Percentiles rank a stretch among this genome's conserved stretches.
Evolutionary conservation across 192 early-diverging fungal species (phyloP).

Genomic region (Coemansia sp.): DNA sequence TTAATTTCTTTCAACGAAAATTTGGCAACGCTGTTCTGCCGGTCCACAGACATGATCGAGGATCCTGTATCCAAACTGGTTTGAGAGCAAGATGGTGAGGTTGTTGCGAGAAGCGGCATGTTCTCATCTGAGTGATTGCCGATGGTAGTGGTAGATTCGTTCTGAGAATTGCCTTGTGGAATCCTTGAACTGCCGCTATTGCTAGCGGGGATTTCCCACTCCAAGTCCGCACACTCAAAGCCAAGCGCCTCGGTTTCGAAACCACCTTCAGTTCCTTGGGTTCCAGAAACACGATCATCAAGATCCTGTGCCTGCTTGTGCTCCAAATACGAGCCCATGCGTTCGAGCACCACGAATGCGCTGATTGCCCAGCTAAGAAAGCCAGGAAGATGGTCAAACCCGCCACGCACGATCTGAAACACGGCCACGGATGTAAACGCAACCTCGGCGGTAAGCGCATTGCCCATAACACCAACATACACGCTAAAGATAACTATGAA

Average conservation of each 20-base stretch:
- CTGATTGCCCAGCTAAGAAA: slow-evolving; percentile 61
- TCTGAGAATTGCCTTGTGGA: background rate
- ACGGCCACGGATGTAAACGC: slow-evolving; percentile 73
- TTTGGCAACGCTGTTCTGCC: background rate
- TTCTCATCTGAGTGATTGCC: background rate
- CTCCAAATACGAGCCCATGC: slow-evolving; percentile 73
- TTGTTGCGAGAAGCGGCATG: background rate
- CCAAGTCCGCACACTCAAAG: slow-evolving; percentile 39
- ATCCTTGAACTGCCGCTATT: background rate
- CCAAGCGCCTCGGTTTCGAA: slow-evolving; percentile 10
- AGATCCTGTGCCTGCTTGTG: slow-evolving; percentile 67
- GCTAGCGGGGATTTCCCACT: slow-evolving; percentile 15
- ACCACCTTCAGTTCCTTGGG: slow-evolving; percentile 43
- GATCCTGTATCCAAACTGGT: background rate
- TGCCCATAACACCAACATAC: slow-evolving; percentile 60
- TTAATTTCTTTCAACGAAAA: slow-evolving; percentile 67
- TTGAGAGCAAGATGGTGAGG: background rate
- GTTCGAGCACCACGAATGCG: slow-evolving; percentile 62
- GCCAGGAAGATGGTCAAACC: slow-evolving; percentile 66
- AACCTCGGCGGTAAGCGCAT: slow-evolving; percentile 62
- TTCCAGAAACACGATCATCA: slow-evolving; percentile 24
- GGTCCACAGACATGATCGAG: slow-evolving; percentile 1
- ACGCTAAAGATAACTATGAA: slow-evolving; percentile 60
- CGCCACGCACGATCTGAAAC: slow-evolving; percentile 65
- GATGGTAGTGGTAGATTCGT: background rate